Evolutionary conservation across 2,329 filamentous ascomycete genomes (phyloP).

Genomic region (Verticillium dahliae): DNA sequence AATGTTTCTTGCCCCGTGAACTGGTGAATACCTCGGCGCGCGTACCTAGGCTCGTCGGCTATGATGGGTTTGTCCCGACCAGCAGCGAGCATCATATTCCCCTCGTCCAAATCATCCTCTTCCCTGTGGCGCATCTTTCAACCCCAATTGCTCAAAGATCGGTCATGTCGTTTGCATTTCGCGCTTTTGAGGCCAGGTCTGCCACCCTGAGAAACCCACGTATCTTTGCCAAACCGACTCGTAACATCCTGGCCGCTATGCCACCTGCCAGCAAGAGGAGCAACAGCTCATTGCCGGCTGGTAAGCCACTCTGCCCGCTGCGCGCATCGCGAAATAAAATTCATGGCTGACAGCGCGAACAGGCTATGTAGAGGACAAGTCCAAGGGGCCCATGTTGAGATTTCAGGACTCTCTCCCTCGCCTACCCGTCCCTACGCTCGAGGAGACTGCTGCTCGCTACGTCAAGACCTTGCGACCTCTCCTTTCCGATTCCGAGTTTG

Average conservation of each 20-base stretch:
- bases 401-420: slow-evolving; percentile 81
- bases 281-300: slow-evolving; percentile 51
- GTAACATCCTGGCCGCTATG: slow-evolving; percentile 33
- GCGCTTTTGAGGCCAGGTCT: slow-evolving; percentile 13
- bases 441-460: slow-evolving; percentile 76
- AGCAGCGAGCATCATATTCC: not conserved
- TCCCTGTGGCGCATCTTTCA: not conserved
- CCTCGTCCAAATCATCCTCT: not conserved
- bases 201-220: slow-evolving; percentile 1
- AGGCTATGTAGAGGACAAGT: slow-evolving; percentile 76
- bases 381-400: slow-evolving; percentile 74
- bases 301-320: slow-evolving; percentile 23
- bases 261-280: slow-evolving; percentile 44
- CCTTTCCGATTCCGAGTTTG: slow-evolving; percentile 61
- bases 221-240: not conserved
- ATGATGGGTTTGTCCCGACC: not conserved
- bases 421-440: slow-evolving; percentile 73
- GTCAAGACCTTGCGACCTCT: slow-evolving; percentile 74
- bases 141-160: not conserved
- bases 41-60: not conserved
- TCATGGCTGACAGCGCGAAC: slow-evolving; percentile 1
- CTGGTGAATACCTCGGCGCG: not conserved
- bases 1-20: not conserved
- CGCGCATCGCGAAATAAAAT: not conserved
- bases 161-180: slow-evolving; percentile 11